These are phyloP conservation scores for Boletus bicolor DNA, from an alignment of 768 basidiomycete species.

Conservation along the genomic window DNA sequence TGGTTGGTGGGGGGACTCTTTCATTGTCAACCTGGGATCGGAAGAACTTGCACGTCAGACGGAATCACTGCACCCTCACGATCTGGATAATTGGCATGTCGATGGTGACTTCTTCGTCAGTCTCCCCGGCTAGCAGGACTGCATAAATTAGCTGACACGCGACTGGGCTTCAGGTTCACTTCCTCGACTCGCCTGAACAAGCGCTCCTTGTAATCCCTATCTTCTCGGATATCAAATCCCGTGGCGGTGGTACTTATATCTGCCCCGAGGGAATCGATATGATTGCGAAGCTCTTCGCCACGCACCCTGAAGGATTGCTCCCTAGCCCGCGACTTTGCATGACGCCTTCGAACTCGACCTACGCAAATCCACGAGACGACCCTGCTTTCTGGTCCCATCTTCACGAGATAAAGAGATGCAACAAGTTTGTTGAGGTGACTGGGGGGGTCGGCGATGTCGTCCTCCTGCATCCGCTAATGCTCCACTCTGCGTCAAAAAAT, in stretches of 20 bases:
- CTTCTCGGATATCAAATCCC: conserved; percentile 7
- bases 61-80: background rate
- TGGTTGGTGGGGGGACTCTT: conserved; percentile 1
- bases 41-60: conserved; percentile 4
- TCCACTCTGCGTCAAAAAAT: conserved; percentile 63
- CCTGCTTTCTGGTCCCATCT: conserved; percentile 3
- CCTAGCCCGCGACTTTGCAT: background rate
- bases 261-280: conserved; percentile 5
- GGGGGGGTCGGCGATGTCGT: conserved; percentile 8
- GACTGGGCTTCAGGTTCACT: background rate
- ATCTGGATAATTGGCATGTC: conserved; percentile 3
- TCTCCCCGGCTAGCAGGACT: background rate
- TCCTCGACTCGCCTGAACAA: conserved; percentile 14
- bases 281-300: conserved; percentile 1
- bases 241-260: conserved; percentile 1
- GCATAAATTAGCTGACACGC: background rate
- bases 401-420: conserved; percentile 1
- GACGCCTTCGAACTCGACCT: conserved; percentile 5
- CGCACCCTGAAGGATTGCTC: conserved; percentile 2
- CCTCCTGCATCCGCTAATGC: conserved; percentile 55
- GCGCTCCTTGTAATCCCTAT: conserved; percentile 1
- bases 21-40: conserved; percentile 11
- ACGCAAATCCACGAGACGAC: background rate
- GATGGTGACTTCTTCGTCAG: conserved; percentile 8
- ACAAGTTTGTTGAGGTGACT: background rate